Conservation (phyloP, 2,329 filamentous ascomycete genomes). For the Trichoderma breve region DNA sequence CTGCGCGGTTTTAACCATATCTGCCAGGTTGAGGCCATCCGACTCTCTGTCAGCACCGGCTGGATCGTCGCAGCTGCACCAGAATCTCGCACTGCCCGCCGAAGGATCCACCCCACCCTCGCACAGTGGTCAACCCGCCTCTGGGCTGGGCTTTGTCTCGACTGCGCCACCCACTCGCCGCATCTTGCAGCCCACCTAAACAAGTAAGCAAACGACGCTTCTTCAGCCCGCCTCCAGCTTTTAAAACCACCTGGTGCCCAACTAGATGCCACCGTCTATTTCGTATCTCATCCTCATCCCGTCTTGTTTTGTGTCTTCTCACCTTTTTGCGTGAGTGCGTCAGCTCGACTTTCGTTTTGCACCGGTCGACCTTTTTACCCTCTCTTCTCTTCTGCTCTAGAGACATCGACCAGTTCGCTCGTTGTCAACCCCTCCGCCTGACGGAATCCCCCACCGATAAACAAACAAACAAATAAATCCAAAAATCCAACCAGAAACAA, state of each 20-base stretch:
- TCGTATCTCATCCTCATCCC: conserved; percentile 12
- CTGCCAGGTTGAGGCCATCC: neutral
- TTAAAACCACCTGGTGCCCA: conserved; percentile 20
- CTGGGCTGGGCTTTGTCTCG: neutral
- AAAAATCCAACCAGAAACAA: neutral
- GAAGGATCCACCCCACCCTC: conserved; percentile 1
- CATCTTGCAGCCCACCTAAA: conserved; percentile 10
- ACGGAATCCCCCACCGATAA: conserved; percentile 8
- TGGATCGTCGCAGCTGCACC: neutral
- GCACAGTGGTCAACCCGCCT: neutral
- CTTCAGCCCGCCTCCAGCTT: conserved; percentile 16
- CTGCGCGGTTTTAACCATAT: neutral
- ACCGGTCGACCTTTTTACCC: neutral
- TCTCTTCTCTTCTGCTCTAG: neutral
- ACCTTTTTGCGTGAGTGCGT: neutral
- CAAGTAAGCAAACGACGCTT: conserved; percentile 4
- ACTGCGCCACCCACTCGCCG: conserved; percentile 21
- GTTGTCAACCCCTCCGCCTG: neutral
- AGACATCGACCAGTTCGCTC: conserved; percentile 1
- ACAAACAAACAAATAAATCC: neutral
- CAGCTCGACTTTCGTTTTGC: conserved; percentile 12
- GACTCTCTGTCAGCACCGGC: neutral
- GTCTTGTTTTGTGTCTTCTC: conserved; percentile 3
- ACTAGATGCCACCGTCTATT: neutral
- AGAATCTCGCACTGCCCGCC: conserved; percentile 16